Conservation (phyloP, 129 eudicot genomes). For the Saposhnikovia divaricata region DNA sequence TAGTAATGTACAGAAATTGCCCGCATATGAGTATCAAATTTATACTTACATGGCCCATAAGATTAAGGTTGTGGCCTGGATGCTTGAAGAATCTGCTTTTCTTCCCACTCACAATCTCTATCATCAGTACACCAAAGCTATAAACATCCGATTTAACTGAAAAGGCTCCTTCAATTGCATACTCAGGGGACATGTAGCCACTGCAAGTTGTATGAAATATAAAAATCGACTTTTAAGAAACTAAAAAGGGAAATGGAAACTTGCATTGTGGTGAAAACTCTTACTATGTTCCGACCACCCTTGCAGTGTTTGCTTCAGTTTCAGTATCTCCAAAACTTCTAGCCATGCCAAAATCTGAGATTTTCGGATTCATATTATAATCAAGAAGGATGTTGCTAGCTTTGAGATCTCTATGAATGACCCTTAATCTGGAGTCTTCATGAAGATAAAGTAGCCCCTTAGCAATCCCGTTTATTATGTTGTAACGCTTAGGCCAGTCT, state of each 20-base stretch:
- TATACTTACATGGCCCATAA: conserved; percentile 47
- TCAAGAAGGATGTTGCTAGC: too few relatives aligned
- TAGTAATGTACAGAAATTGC: neutral
- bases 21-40: neutral
- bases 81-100: conserved; percentile 30
- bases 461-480: too few relatives aligned
- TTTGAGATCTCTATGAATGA: too few relatives aligned
- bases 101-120: conserved; percentile 44
- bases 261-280: neutral
- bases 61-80: conserved; percentile 34
- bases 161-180: conserved; percentile 40
- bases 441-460: too few relatives aligned
- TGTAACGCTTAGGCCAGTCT: too few relatives aligned
- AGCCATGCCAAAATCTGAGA: too few relatives aligned
- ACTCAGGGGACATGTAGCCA: conserved; percentile 58
- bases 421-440: too few relatives aligned
- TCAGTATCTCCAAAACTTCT: too few relatives aligned
- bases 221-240: neutral
- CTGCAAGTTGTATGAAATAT: conserved; percentile 12
- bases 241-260: neutral
- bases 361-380: too few relatives aligned
- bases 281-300: too few relatives aligned
- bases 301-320: too few relatives aligned
- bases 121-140: conserved; percentile 47
- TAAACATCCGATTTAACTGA: conserved; percentile 48